Percentiles rank a stretch among this genome's conserved stretches.
These are phyloP conservation scores for Penicillium sp. DNA, from an alignment of 2,329 filamentous ascomycete species.

Conservation along the genomic window DNA sequence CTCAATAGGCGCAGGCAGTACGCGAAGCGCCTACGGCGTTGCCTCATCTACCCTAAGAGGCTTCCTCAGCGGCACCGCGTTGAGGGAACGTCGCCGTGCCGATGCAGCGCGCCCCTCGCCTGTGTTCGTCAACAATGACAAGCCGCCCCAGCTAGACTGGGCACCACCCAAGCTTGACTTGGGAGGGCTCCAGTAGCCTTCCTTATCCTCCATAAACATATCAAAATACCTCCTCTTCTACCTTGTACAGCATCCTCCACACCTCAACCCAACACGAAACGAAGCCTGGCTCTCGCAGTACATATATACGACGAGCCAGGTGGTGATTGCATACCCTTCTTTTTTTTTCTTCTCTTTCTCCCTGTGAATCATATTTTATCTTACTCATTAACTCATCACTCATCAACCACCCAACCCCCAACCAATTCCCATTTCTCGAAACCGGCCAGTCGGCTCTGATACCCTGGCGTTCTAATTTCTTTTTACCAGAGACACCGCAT, in stretches of 20 bases:
- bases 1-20: slow-evolving; percentile 38
- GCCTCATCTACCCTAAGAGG: slow-evolving; percentile 40
- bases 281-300: slow-evolving; percentile 5
- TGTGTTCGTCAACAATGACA: slow-evolving; percentile 34
- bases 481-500: neutral
- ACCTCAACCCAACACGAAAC: neutral
- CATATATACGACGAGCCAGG: slow-evolving; percentile 17
- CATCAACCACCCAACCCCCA: neutral
- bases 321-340: neutral
- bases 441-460: slow-evolving; percentile 14
- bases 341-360: neutral
- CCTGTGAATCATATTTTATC: slow-evolving; percentile 2
- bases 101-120: slow-evolving; percentile 29
- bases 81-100: slow-evolving; percentile 31
- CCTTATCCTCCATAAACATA: neutral
- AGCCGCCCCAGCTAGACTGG: slow-evolving; percentile 40
- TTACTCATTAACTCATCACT: neutral
- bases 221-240: neutral
- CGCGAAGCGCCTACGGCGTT: slow-evolving; percentile 36
- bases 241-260: slow-evolving; percentile 7
- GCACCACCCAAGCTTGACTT: slow-evolving; percentile 39
- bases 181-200: slow-evolving; percentile 27
- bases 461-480: slow-evolving; percentile 9
- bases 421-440: neutral
- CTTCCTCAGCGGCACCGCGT: slow-evolving; percentile 33